These are phyloP conservation scores for Zymoseptoria brevis DNA, from an alignment of 2,329 filamentous ascomycete species.

Conservation along the genomic window DNA sequence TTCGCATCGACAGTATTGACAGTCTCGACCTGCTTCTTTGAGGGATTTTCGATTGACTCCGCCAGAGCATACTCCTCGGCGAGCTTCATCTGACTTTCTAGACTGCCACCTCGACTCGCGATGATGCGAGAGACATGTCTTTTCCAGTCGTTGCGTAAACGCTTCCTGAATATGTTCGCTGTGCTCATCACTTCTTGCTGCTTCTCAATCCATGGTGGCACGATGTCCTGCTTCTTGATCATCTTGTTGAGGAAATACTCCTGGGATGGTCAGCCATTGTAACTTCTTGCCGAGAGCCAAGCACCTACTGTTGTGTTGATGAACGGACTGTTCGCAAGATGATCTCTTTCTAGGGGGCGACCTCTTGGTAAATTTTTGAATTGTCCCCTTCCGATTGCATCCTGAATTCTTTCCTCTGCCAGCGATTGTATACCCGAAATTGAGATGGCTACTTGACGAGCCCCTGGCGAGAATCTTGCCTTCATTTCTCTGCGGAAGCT, in stretches of 20 bases:
- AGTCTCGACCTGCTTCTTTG: constrained; percentile 35
- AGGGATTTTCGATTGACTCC: constrained; percentile 59
- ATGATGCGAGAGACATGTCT: constrained; percentile 74
- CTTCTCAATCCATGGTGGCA: constrained; percentile 98
- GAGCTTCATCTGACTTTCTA: constrained; percentile 63
- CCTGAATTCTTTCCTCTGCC: constrained; percentile 87
- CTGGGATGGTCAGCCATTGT: background rate
- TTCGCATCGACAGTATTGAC: constrained; percentile 39
- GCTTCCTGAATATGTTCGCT: constrained; percentile 59
- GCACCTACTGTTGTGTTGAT: constrained; percentile 65
- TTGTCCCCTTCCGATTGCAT: constrained; percentile 84
- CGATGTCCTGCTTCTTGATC: constrained; percentile 90
- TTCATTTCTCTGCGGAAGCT: constrained; percentile 64
- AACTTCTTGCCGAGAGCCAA: background rate
- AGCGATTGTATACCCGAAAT: constrained; percentile 71
- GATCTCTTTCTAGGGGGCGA: constrained; percentile 70
- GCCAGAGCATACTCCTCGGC: constrained; percentile 69
- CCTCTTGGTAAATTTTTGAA: constrained; percentile 80
- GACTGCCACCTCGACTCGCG: constrained; percentile 63
- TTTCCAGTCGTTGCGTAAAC: constrained; percentile 77
- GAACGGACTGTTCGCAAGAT: constrained; percentile 77
- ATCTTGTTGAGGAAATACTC: constrained; percentile 99
- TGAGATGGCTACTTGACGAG: constrained; percentile 64
- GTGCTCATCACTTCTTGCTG: constrained; percentile 55
- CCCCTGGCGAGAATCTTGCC: constrained; percentile 69